These are phyloP conservation scores for Trapa bicornis DNA, from an alignment of 345 rosid genomes.

Conservation along the genomic window DNA sequence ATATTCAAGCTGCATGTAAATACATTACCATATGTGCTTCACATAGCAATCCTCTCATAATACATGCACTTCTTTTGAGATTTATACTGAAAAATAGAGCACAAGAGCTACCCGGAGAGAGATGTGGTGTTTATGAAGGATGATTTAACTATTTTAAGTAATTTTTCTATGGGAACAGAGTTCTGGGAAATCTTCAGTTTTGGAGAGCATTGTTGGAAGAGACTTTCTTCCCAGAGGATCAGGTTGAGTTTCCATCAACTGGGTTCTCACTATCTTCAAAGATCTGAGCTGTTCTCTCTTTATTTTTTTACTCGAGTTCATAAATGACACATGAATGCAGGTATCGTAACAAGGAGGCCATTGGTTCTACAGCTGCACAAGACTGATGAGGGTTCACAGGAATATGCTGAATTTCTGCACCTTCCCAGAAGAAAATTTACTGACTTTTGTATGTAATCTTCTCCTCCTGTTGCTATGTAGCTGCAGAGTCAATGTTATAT, in stretches of 20 bases:
- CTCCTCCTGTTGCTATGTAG: background rate
- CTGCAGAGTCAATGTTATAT: background rate
- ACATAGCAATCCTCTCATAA: too few relatives aligned
- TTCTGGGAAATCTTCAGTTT: conserved; percentile 95
- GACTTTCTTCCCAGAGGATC: conserved; percentile 99
- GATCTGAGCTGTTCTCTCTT: background rate
- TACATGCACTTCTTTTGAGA: too few relatives aligned
- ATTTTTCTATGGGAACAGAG: conserved; percentile 30
- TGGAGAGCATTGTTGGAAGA: conserved; percentile 90
- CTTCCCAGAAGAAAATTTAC: conserved; percentile 21
- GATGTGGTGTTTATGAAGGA: too few relatives aligned
- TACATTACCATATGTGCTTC: too few relatives aligned
- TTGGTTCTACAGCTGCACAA: conserved; percentile 34
- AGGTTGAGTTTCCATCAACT: conserved; percentile 23
- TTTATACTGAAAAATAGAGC: too few relatives aligned
- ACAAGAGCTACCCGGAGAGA: too few relatives aligned
- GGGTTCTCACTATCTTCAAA: background rate
- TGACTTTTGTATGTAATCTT: conserved; percentile 20
- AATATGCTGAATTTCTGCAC: conserved; percentile 34
- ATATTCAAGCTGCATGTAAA: too few relatives aligned
- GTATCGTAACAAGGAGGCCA: conserved; percentile 26
- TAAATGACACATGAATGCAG: conserved; percentile 2
- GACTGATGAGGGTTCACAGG: conserved; percentile 22
- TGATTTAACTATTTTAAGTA: background rate
- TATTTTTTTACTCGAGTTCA: background rate